Conservation (phyloP, 1,284 basidiomycete species). For the Sporisorium graminicola region DNA sequence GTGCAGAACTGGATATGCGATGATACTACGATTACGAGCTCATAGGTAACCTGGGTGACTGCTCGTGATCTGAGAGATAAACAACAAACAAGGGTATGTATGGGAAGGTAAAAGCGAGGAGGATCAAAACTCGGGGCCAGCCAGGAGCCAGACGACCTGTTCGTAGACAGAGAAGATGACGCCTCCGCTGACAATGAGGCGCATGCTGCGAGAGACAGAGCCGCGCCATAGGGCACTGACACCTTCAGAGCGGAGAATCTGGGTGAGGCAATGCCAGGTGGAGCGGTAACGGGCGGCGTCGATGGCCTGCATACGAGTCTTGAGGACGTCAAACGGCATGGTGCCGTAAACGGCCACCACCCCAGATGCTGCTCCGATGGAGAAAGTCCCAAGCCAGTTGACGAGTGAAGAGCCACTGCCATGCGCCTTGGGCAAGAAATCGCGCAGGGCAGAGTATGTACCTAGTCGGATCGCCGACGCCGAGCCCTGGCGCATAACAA, state of each 20-base stretch:
- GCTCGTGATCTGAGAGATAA: too few relatives aligned
- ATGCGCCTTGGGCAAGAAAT: neutral
- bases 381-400: neutral
- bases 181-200: constrained; percentile 3
- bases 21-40: too few relatives aligned
- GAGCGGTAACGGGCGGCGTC: constrained; percentile 1
- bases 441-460: constrained; percentile 4
- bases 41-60: too few relatives aligned
- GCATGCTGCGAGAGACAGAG: constrained; percentile 2
- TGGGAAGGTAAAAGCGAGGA: neutral
- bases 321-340: constrained; percentile 5
- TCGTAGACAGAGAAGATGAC: constrained; percentile 5
- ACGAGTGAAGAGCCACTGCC: neutral
- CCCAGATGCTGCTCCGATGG: neutral
- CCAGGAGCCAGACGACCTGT: constrained; percentile 2
- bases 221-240: constrained; percentile 1
- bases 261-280: constrained; percentile 2
- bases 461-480: constrained; percentile 4
- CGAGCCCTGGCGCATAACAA: constrained; percentile 1
- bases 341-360: constrained; percentile 1
- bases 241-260: neutral
- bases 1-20: too few relatives aligned
- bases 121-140: neutral
- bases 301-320: constrained; percentile 5
- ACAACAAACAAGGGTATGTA: too few relatives aligned